A percentile compares a stretch with the other conserved stretches of the same genome.
Conservation (phyloP, 2,329 filamentous ascomycete genomes). For the Monosporascus sp. region DNA sequence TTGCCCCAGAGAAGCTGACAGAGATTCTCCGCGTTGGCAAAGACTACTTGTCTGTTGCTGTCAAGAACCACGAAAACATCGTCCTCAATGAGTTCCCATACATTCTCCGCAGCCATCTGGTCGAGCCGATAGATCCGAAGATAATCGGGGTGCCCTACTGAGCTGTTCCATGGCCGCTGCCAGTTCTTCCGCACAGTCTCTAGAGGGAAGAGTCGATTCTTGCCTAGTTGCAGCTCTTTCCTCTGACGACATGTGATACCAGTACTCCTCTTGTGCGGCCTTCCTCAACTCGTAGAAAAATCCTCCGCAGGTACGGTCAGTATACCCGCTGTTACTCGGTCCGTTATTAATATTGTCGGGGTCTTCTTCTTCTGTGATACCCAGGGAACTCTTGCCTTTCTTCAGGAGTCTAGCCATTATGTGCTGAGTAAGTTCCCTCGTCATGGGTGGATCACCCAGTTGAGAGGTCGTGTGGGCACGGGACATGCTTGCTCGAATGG, state of each 20-base stretch:
- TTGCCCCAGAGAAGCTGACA: conserved; percentile 6
- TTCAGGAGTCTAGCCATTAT: too few relatives aligned
- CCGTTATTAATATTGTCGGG: too few relatives aligned
- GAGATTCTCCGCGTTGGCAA: conserved; percentile 7
- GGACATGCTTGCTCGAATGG: background rate
- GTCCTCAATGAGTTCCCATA: background rate
- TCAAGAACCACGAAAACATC: conserved; percentile 1
- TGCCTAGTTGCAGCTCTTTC: background rate
- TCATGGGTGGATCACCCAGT: too few relatives aligned
- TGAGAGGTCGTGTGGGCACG: too few relatives aligned
- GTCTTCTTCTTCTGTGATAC: too few relatives aligned
- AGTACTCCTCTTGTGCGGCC: too few relatives aligned
- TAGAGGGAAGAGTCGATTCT: background rate
- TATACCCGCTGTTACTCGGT: too few relatives aligned
- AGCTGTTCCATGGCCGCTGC: background rate
- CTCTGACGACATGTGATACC: background rate
- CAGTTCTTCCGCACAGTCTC: background rate
- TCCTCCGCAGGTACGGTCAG: too few relatives aligned
- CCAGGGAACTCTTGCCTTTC: too few relatives aligned
- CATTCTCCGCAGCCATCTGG: background rate
- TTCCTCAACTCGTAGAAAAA: too few relatives aligned
- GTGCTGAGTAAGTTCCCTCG: too few relatives aligned
- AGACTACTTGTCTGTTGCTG: conserved; percentile 5
- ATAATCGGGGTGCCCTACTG: background rate
- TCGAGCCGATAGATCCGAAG: background rate